Evolutionary conservation across 331 rosid genomes (phyloP), one percentile per base, ranked within the genome.

Genomic region (Spiraea crenata): DNA sequence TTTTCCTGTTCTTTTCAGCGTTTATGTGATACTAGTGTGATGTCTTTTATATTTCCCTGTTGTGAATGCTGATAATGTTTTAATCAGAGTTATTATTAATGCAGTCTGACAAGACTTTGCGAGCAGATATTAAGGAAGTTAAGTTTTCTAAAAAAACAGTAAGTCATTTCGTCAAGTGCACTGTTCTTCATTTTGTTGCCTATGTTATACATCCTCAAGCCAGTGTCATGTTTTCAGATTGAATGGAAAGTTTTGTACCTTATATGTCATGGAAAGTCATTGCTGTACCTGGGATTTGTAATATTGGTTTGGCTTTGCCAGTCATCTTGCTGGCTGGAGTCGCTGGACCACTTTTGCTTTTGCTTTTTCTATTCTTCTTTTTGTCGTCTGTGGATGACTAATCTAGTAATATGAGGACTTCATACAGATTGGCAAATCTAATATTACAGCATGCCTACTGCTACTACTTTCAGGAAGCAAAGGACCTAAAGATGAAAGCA

Each of bases 101-200:
- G 85, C 96, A 91, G 99, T 67, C 86, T 69, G 83, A 86, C 47
- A 54, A 41, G 82, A 82, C 84, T 62, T 75, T 95, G 80, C 80
- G 84, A 66, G 57, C 66, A 41, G 89, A 47, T 17, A 37, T 61
- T 56, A 95, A 95, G 84, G 96, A 95, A 91, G 79, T 95, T 63
- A 91, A 88, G 54, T 79, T 91, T 81, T 87, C 97, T 64, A 90
- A 77, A 74, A 95, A 95, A 85, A 89, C 91, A 40, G 96, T 89
- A 81, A 87, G 96, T 85, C 56, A 73, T 57, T 74, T 74, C 66
- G 67, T 61, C 51, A 40, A 48, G 56, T 50, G 41, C 73, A 12
- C 39, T 49, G 51, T 38, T 52, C 71, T 64, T 57, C 20, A 13
- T 78, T 80, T 25, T 25, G 31, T 25, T 60, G 8, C 47, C 80